Base-by-base conservation (phyloP, 2,329 filamentous ascomycete genomes). In the Cryoendolithus antarcticus region DNA sequence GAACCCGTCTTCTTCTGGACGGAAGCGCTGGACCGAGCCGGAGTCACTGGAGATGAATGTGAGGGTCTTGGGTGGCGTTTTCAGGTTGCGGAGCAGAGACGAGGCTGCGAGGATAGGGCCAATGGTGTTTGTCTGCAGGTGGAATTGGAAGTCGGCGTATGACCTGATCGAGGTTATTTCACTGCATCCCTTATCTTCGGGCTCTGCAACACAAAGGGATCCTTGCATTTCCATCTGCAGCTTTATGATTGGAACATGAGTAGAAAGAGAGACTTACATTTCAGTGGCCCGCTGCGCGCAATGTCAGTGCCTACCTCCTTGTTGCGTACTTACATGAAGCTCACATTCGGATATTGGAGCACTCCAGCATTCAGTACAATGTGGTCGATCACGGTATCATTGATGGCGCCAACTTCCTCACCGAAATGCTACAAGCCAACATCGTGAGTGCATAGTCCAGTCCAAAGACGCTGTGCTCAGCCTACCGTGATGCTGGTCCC, bases 21-120 rank as follows among this genome's bases (percentile, higher is more conserved):
- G 64, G 41, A 75, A 75, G 5, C 59, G 54, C 6, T 60, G 55
- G 2, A 67, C 61, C 0, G 72, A 75, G 9, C 70, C 71, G 1
- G 68, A 72, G 50, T 75, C 72, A n/a, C 66, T 70, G 8, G 71
- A 74, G 54, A 75, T 74, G 62, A 76, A 71, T 24, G 67, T 61
- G 6, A 75, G 62, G 41, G 71, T 65, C 3, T 62, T 61, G 10
- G 69, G 65, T 28, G 58, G 57, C 6, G 63, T 62, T 38, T 66
- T 56, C 0, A 75, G 61, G n/a, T n/a, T n/a, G n/a, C n/a, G n/a
- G n/a, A n/a, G n/a, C 3, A 75, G 58, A 39, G 65, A 64, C 43
- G 73, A 69, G 2, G 72, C 72, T 30, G 64, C 64, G 42, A 75
- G 66, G 43, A 75, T 70, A n/a, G 72, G 72, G 0, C 72, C 72